Percentiles rank a stretch among this genome's conserved stretches.
Conservation (phyloP, 139 green algal species). For the Monoraphidium neglectum region DNA sequence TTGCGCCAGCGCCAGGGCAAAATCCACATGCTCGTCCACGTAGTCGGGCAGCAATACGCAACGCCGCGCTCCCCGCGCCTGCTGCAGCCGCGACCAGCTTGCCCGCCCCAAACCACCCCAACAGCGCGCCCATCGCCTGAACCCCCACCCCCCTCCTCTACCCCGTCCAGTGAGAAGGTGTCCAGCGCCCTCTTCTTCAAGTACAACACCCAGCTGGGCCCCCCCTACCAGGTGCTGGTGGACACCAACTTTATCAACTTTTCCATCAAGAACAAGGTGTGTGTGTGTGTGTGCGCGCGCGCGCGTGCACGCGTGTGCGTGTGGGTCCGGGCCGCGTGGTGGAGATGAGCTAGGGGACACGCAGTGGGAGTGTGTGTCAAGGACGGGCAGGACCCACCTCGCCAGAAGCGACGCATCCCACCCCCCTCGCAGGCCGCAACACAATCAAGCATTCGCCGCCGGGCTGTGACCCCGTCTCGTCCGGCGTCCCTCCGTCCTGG, state of each 20-base stretch:
- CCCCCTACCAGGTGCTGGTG: slow-evolving; percentile 96
- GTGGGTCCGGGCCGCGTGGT: neutral
- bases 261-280: slow-evolving; percentile 96
- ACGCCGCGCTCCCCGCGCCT: neutral
- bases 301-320: neutral
- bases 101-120: neutral
- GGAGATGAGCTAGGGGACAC: neutral
- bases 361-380: too few relatives aligned
- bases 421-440: too few relatives aligned
- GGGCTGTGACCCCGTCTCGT: slow-evolving; percentile 1
- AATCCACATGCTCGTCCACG: slow-evolving; percentile 2
- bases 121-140: neutral
- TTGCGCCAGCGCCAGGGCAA: neutral
- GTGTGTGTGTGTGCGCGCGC: neutral
- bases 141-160: neutral
- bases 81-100: neutral
- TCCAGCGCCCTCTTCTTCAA: slow-evolving; percentile 96
- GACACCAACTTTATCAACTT: slow-evolving; percentile 99
- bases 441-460: too few relatives aligned
- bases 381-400: too few relatives aligned
- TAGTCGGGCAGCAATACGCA: neutral
- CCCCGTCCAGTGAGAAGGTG: slow-evolving; percentile 73
- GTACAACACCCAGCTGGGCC: slow-evolving; percentile 97
- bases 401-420: too few relatives aligned
- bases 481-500: slow-evolving; percentile 2